phyloP scores from a whole-genome alignment of 164 flowering plant genomes.

The Buxus sempervirens region DNA sequence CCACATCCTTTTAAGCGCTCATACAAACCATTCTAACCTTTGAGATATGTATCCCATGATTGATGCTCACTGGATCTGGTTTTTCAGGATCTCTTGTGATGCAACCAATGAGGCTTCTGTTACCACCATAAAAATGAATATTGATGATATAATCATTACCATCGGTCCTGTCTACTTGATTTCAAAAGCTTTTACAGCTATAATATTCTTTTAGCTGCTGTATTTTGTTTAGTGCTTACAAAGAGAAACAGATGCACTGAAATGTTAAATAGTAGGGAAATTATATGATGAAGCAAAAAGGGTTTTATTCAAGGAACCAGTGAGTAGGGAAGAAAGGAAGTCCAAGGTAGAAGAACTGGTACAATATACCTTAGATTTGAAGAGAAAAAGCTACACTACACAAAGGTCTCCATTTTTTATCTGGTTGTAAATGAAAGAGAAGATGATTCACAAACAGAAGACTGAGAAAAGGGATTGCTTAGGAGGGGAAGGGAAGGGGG shows the following conservation, averaged over 20 bases:
- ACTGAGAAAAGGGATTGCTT: no score
- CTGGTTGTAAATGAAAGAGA: no score
- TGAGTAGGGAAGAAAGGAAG: constrained; percentile 44
- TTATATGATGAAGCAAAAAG: constrained; percentile 20
- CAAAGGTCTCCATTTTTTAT: no score
- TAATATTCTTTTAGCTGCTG: no score
- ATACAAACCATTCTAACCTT: background rate
- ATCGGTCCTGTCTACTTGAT: background rate
- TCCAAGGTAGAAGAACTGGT: constrained; percentile 3
- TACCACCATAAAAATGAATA: background rate
- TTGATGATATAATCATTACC: background rate
- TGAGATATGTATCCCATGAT: background rate
- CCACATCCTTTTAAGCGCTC: background rate
- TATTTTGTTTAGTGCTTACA: background rate
- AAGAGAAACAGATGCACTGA: background rate
- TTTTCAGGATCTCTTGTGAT: background rate
- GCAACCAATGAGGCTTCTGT: background rate
- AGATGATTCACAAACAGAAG: no score
- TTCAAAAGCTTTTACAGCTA: background rate
- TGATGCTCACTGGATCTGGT: background rate
- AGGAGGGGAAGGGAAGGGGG: no score
- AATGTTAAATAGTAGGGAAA: constrained; percentile 22
- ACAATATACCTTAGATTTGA: constrained; percentile 4
- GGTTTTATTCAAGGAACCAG: constrained; percentile 13
- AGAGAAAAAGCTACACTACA: background rate